Conservation (phyloP, 352 stramenopile genomes). For the Peronospora belbahrii region DNA sequence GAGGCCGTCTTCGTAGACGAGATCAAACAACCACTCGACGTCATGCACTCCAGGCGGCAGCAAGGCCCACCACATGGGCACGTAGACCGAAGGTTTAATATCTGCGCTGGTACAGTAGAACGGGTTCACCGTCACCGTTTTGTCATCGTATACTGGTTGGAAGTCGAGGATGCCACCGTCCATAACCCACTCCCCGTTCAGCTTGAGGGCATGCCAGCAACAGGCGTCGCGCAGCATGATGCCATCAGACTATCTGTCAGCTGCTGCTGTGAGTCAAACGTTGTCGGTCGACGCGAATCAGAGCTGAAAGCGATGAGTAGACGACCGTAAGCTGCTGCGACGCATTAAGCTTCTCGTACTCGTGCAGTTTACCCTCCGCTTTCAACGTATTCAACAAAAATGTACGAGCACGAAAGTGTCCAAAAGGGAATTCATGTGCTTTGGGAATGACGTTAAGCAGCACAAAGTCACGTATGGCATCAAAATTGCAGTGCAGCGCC, state of each 20-base stretch:
- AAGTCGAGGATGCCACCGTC: conserved; percentile 82
- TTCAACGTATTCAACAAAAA: conserved; percentile 53
- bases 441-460: conserved; percentile 41
- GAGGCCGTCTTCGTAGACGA: conserved; percentile 73
- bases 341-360: conserved; percentile 42
- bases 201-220: conserved; percentile 71
- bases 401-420: conserved; percentile 55
- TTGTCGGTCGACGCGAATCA: conserved; percentile 52
- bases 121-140: conserved; percentile 73
- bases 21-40: conserved; percentile 78
- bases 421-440: conserved; percentile 38
- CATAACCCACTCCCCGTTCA: conserved; percentile 83
- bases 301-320: conserved; percentile 61
- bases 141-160: conserved; percentile 60
- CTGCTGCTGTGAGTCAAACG: conserved; percentile 57
- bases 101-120: conserved; percentile 84
- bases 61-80: neutral
- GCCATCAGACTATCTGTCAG: conserved; percentile 49
- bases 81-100: conserved; percentile 72
- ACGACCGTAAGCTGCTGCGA: conserved; percentile 49
- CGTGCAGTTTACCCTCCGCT: conserved; percentile 32
- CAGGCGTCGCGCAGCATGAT: conserved; percentile 68
- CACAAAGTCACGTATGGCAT: conserved; percentile 58
- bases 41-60: conserved; percentile 56
- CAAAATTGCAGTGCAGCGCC: conserved; percentile 63